These are phyloP conservation scores for Colletotrichum theobromicola DNA, from an alignment of 2,329 filamentous ascomycete genomes.

Conservation along the genomic window DNA sequence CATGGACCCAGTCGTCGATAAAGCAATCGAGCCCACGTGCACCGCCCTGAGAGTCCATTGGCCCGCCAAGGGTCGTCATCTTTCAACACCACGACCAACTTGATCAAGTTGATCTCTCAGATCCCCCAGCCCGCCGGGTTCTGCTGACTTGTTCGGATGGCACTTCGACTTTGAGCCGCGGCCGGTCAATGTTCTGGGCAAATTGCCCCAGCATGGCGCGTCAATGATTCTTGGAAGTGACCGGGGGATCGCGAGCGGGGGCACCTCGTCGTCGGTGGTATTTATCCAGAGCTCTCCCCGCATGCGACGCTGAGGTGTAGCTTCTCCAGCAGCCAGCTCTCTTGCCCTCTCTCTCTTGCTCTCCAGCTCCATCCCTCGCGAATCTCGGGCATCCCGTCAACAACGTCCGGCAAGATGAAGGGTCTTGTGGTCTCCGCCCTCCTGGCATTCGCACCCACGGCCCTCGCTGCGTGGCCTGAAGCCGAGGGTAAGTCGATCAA, in stretches of 20 bases:
- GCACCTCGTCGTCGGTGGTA: slow-evolving; percentile 1
- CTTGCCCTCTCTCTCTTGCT: neutral
- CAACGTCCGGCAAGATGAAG: slow-evolving; percentile 36
- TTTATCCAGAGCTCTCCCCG: slow-evolving; percentile 14
- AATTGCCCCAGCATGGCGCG: slow-evolving; percentile 19
- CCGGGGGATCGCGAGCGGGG: slow-evolving; percentile 1
- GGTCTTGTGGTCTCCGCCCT: slow-evolving; percentile 30
- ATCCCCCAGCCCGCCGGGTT: neutral
- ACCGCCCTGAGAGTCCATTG: slow-evolving; percentile 35
- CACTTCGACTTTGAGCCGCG: slow-evolving; percentile 6
- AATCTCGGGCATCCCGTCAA: neutral
- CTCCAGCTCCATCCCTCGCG: neutral
- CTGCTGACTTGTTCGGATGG: neutral
- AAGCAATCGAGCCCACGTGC: slow-evolving; percentile 17
- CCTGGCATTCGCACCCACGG: slow-evolving; percentile 31
- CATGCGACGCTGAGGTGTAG: slow-evolving; percentile 7
- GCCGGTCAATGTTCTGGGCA: slow-evolving; percentile 5
- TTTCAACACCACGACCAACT: neutral
- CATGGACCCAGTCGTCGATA: neutral
- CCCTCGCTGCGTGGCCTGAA: slow-evolving; percentile 34
- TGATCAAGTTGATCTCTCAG: neutral
- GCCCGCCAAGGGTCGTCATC: slow-evolving; percentile 17
- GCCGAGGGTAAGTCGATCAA: slow-evolving; percentile 50
- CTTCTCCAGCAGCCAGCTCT: neutral
- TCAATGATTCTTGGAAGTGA: slow-evolving; percentile 7